Evolutionary conservation across 2,329 filamentous ascomycete genomes (phyloP).

Genomic region (Colletotrichum gloeosporioides): DNA sequence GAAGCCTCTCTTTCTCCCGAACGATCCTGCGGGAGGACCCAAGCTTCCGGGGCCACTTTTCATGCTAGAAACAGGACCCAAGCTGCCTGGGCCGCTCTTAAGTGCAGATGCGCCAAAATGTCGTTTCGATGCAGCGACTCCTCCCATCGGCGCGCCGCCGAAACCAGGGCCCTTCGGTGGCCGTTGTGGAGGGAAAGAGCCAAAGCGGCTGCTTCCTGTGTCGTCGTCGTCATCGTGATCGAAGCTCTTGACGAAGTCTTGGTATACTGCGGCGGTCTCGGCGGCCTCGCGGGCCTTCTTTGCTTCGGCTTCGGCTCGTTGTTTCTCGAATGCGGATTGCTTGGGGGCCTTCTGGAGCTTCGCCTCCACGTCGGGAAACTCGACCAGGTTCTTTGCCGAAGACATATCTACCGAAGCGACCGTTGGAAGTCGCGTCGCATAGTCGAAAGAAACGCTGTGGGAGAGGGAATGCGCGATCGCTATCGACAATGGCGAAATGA

Average conservation of each 20-base stretch:
- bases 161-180: slow-evolving; percentile 27
- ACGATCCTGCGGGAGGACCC: slow-evolving; percentile 55
- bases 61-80: slow-evolving; percentile 58
- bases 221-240: slow-evolving; percentile 63
- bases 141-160: slow-evolving; percentile 27
- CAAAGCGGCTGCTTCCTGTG: slow-evolving; percentile 28
- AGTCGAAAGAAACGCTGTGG: neutral
- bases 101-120: slow-evolving; percentile 66
- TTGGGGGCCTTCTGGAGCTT: slow-evolving; percentile 83
- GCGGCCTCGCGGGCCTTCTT: slow-evolving; percentile 84
- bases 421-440: neutral
- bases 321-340: slow-evolving; percentile 86
- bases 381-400: slow-evolving; percentile 50
- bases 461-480: neutral
- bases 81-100: slow-evolving; percentile 67
- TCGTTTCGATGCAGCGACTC: slow-evolving; percentile 52
- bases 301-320: slow-evolving; percentile 87
- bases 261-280: slow-evolving; percentile 85
- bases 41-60: slow-evolving; percentile 69
- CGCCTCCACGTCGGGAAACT: slow-evolving; percentile 75
- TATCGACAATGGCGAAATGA: neutral
- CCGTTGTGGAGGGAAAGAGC: slow-evolving; percentile 5
- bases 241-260: slow-evolving; percentile 86
- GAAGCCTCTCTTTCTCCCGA: slow-evolving; percentile 60
- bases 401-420: slow-evolving; percentile 43